phyloP scores from a whole-genome alignment of 306 rosid species.

The Morella rubra region DNA sequence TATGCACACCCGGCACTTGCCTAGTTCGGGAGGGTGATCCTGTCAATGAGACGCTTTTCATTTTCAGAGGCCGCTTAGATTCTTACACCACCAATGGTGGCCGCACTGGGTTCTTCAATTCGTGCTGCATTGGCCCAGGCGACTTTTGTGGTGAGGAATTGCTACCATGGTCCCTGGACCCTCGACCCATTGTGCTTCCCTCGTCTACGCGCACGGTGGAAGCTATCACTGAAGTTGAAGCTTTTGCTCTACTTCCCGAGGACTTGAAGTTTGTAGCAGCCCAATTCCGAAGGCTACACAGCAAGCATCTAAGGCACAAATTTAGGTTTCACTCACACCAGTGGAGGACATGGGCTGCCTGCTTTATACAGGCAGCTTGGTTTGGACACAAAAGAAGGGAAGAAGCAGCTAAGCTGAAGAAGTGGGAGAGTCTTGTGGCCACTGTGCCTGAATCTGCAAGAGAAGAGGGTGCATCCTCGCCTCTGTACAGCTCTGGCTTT shows the following conservation, averaged over 20 bases:
- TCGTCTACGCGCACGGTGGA: conserved; percentile 50
- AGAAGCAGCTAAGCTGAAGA: conserved; percentile 42
- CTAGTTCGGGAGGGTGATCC: conserved; percentile 59
- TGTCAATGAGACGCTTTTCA: conserved; percentile 54
- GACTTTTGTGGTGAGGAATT: conserved; percentile 70
- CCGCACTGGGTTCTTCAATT: conserved; percentile 54
- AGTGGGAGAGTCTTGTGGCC: conserved; percentile 21
- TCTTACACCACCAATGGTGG: conserved; percentile 61
- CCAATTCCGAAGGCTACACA: conserved; percentile 55
- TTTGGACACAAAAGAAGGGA: conserved; percentile 42
- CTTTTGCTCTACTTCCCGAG: conserved; percentile 55
- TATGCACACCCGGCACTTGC: conserved; percentile 40
- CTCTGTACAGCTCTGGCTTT: conserved; percentile 7
- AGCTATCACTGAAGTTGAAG: conserved; percentile 57
- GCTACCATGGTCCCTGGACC: conserved; percentile 55
- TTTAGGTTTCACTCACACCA: conserved; percentile 50
- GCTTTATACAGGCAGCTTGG: conserved; percentile 70
- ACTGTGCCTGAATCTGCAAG: conserved; percentile 17
- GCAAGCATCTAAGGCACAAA: conserved; percentile 50
- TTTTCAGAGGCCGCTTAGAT: conserved; percentile 48
- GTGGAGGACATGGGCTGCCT: conserved; percentile 67
- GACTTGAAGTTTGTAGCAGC: conserved; percentile 55
- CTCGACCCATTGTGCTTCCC: conserved; percentile 47
- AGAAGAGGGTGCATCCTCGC: conserved; percentile 43
- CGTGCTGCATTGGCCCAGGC: conserved; percentile 49